These are phyloP conservation scores for Nakaseomyces nivariensis DNA, from an alignment of 1,139 yeast genomes.

Conservation along the genomic window DNA sequence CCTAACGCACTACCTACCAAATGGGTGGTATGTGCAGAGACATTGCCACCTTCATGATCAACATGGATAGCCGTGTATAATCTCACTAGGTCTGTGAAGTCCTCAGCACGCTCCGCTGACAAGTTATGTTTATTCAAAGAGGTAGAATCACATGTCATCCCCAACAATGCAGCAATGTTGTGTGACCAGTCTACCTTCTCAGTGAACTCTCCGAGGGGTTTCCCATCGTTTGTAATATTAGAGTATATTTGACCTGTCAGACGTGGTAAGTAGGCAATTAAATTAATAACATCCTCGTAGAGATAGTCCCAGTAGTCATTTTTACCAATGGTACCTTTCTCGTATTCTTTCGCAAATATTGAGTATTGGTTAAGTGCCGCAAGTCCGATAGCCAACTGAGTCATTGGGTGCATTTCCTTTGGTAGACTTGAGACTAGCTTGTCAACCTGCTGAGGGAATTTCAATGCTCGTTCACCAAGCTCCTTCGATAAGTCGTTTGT, in stretches of 20 bases:
- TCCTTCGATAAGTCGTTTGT: slow-evolving; percentile 68
- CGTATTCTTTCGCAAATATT: slow-evolving; percentile 83
- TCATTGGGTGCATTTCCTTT: slow-evolving; percentile 89
- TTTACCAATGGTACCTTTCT: slow-evolving; percentile 69
- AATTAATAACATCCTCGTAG: slow-evolving; percentile 79
- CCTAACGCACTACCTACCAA: slow-evolving; percentile 93
- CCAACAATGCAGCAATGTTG: slow-evolving; percentile 73
- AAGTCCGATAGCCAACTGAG: slow-evolving; percentile 88
- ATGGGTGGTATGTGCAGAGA: slow-evolving; percentile 95
- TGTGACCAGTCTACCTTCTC: slow-evolving; percentile 76
- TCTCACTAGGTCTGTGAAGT: slow-evolving; percentile 80
- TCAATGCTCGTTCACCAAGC: slow-evolving; percentile 71
- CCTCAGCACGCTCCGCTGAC: slow-evolving; percentile 18
- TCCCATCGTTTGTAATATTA: slow-evolving; percentile 80
- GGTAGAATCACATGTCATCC: slow-evolving; percentile 42
- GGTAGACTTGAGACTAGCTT: slow-evolving; percentile 79
- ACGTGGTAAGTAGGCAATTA: slow-evolving; percentile 85
- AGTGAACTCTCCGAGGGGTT: slow-evolving; percentile 56
- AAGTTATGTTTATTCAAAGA: slow-evolving; percentile 47
- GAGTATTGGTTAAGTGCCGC: slow-evolving; percentile 88
- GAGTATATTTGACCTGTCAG: slow-evolving; percentile 92
- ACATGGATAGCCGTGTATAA: slow-evolving; percentile 91
- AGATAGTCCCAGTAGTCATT: slow-evolving; percentile 87
- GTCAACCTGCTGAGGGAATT: slow-evolving; percentile 75
- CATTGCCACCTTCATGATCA: slow-evolving; percentile 98